Conservation (phyloP, 257 asterid species). For the Petunia secreta region DNA sequence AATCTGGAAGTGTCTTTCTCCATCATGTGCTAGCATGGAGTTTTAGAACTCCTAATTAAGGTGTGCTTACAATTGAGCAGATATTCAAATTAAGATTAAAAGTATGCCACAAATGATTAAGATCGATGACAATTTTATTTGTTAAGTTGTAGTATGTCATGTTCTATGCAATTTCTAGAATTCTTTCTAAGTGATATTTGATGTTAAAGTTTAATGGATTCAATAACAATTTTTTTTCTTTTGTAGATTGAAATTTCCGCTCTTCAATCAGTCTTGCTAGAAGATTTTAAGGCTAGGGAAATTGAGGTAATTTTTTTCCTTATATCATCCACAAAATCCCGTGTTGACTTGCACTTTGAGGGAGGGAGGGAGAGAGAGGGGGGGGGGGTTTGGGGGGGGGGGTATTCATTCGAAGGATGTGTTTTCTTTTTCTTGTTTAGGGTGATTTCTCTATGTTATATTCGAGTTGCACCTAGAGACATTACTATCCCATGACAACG, state of each 20-base stretch:
- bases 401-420: background rate
- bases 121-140: background rate
- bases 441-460: background rate
- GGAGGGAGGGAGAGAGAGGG: no score
- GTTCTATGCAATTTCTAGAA: background rate
- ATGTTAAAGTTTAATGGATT: background rate
- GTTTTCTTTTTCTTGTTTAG: background rate
- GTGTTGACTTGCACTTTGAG: background rate
- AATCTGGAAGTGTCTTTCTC: background rate
- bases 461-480: no score
- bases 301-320: slow-evolving; percentile 68
- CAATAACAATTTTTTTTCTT: slow-evolving; percentile 29
- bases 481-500: no score
- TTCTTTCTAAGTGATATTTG: background rate
- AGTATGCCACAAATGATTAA: background rate
- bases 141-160: background rate
- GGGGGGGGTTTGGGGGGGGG: background rate
- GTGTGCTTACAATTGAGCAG: background rate
- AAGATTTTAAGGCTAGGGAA: slow-evolving; percentile 97
- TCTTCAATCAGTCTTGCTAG: slow-evolving; percentile 94
- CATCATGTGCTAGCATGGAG: background rate
- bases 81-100: background rate
- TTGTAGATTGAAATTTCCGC: slow-evolving; percentile 88
- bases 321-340: background rate
- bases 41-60: background rate